Conservation (phyloP, 2,329 filamentous ascomycete species). For the Verruconis gallopava region DNA sequence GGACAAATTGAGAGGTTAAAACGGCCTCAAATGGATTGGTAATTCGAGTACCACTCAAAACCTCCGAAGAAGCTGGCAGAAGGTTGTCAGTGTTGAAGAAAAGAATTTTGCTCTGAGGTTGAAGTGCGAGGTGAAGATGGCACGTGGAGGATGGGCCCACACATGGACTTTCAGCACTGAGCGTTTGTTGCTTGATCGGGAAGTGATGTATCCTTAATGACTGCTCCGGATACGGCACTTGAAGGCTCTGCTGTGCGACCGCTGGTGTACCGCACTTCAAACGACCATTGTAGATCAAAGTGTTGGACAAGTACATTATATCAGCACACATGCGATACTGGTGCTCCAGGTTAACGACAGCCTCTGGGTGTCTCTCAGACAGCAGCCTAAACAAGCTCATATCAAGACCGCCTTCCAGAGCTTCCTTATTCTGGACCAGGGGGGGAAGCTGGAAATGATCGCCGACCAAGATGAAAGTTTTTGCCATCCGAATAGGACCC, state of each 20-base stretch:
- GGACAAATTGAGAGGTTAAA: constrained; percentile 67
- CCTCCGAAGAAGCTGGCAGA: constrained; percentile 51
- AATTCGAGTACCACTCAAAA: constrained; percentile 69
- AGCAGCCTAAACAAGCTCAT: constrained; percentile 88
- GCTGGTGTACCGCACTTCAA: constrained; percentile 76
- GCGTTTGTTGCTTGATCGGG: constrained; percentile 20
- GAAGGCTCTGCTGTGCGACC: constrained; percentile 56
- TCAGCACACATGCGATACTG: constrained; percentile 99
- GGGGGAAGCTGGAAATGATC: constrained; percentile 95
- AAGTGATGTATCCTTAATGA: constrained; percentile 33
- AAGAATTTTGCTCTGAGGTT: constrained; percentile 59
- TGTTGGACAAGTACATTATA: constrained; percentile 88
- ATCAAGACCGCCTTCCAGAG: constrained; percentile 74
- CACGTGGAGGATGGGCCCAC: constrained; percentile 41
- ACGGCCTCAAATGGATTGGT: constrained; percentile 76
- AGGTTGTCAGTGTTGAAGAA: constrained; percentile 84
- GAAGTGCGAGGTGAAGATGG: constrained; percentile 63
- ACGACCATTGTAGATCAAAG: constrained; percentile 79
- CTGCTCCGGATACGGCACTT: constrained; percentile 49
- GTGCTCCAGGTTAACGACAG: constrained; percentile 83
- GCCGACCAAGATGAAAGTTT: constrained; percentile 86
- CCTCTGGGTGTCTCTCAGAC: constrained; percentile 74
- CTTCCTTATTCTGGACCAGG: constrained; percentile 83
- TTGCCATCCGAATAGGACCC: constrained; percentile 84
- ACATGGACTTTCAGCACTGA: constrained; percentile 19